phyloP scores from a whole-genome alignment of 202 grass and related monocot species.

The Schoenoplectus triqueter region DNA sequence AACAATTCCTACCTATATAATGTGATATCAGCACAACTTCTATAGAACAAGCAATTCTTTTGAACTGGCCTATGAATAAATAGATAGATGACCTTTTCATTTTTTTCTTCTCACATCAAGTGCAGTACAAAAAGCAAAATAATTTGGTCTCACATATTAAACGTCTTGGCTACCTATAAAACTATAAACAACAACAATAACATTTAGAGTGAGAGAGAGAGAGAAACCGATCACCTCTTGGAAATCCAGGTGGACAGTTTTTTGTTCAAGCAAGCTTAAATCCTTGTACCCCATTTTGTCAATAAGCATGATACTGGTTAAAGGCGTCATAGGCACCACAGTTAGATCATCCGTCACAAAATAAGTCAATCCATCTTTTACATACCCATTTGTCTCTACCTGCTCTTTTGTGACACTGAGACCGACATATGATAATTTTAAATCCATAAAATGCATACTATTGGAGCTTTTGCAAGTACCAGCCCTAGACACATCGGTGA shows the following conservation, averaged over 20 bases:
- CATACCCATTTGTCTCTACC: not conserved
- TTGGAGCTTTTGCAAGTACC: not conserved
- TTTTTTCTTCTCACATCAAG: too few relatives aligned
- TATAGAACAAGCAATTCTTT: too few relatives aligned
- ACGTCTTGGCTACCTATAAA: too few relatives aligned
- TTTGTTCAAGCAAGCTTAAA: constrained; percentile 2
- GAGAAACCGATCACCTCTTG: not conserved
- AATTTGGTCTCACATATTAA: too few relatives aligned
- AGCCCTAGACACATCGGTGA: not conserved
- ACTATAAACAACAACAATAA: too few relatives aligned
- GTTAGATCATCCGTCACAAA: not conserved
- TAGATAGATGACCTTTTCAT: not conserved
- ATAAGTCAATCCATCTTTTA: not conserved
- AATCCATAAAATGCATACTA: not conserved
- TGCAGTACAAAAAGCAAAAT: too few relatives aligned
- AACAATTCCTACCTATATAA: not conserved
- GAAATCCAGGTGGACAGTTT: not conserved
- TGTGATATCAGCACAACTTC: not conserved
- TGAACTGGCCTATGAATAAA: not conserved
- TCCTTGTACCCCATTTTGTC: not conserved
- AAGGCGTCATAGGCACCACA: not conserved
- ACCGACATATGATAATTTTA: not conserved
- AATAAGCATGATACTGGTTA: not conserved
- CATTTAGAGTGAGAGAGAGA: not conserved
- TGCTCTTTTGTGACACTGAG: not conserved